Evolutionary conservation across 257 asterid genomes (phyloP).

Genomic region (Jasminum sambac): DNA sequence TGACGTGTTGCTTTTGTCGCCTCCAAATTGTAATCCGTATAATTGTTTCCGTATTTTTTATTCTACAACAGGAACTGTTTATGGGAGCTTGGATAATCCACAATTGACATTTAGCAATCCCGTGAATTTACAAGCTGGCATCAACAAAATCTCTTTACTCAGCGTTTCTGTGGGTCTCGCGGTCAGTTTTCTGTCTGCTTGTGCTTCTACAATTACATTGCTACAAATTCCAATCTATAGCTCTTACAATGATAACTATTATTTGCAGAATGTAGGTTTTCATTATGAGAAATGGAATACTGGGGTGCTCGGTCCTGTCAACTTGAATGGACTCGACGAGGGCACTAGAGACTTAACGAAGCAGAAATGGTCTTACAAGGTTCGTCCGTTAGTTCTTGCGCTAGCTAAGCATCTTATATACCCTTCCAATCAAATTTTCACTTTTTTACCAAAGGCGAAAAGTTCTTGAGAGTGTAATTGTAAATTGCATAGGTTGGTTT

Average conservation of each 20-base stretch:
- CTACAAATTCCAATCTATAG: not conserved
- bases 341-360: slow-evolving; percentile 77
- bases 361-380: slow-evolving; percentile 89
- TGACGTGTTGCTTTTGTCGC: not conserved
- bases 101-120: slow-evolving; percentile 49
- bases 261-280: slow-evolving; percentile 69
- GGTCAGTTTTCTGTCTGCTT: slow-evolving; percentile 47
- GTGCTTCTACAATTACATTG: not conserved
- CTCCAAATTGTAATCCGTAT: not conserved
- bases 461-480: not conserved
- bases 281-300: slow-evolving; percentile 80
- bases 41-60: not conserved
- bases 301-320: slow-evolving; percentile 89
- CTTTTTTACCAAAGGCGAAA: not conserved
- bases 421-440: not conserved
- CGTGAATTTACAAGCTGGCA: slow-evolving; percentile 67
- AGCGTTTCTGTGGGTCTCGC: slow-evolving; percentile 85
- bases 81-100: slow-evolving; percentile 64
- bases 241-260: not conserved
- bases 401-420: not conserved
- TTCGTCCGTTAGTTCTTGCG: slow-evolving; percentile 17
- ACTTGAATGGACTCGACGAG: slow-evolving; percentile 67
- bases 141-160: slow-evolving; percentile 80
- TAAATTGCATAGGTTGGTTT: slow-evolving; percentile 61
- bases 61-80: slow-evolving; percentile 48